Evolutionary conservation across 345 rosid species (phyloP), one percentile per base, ranked within the genome.

Genomic region (Acer saccharum): DNA sequence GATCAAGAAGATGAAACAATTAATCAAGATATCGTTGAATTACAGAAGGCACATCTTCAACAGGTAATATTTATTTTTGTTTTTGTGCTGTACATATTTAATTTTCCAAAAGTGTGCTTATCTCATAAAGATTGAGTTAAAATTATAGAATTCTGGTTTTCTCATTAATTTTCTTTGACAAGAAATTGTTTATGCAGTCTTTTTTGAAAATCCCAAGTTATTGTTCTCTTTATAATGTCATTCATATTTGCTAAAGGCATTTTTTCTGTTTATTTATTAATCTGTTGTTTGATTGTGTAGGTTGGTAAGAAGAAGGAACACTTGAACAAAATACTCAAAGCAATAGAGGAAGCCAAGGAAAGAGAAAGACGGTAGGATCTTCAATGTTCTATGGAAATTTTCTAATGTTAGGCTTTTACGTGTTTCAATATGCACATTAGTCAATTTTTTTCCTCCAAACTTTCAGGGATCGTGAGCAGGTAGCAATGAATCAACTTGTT

Each of bases 401-500:
- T 32, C 13, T 76, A 14, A 63, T 69, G 17, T 68, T 61, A 29
- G 11, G 60, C 55, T 27, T 62, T 76, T 70, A 9, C 11, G 48
- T 54, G 25, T 32, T 39, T 27, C 57, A 76, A 16, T 46, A 55
- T 58, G 67, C 6, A 50, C 13, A 20, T 68, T 44, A 66, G 66
- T 18, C 32, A 10, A 62, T 52, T 39, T 63, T 44, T 60, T 21
- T 60, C 27, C 77, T 78, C 68, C 23, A 7, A 46, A 68, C 68
- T 75, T 82, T 82, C 86, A 88, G 91, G 84, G 74, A 27, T 78
- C 84, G 82, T 58, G 90, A 89, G 86, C 86, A 76, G 77, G 77
- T 80, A 76, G 93, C 90, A n/a, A 82, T 88, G 90, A 76, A 86
- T 79, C 85, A 78, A 72, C 90, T 88, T 63, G 87, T 89, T 73